These are phyloP conservation scores for Shiraia sp. DNA, from an alignment of 2,329 filamentous ascomycete species.

Conservation along the genomic window DNA sequence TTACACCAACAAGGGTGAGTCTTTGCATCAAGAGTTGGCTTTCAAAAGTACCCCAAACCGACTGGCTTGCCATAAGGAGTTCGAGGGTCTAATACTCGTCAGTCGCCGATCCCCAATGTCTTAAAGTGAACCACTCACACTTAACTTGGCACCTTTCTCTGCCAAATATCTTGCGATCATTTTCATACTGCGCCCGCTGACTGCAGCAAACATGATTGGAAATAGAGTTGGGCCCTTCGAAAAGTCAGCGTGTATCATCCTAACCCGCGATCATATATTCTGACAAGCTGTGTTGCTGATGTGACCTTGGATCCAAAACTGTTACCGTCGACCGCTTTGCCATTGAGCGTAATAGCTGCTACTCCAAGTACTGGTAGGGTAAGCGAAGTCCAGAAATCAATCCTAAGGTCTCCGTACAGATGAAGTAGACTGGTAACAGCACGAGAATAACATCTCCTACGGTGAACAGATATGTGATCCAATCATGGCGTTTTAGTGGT, in stretches of 20 bases:
- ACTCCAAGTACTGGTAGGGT: conserved; percentile 29
- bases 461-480: conserved; percentile 22
- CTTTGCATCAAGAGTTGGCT: conserved; percentile 37
- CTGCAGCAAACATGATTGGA: conserved; percentile 43
- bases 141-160: conserved; percentile 36
- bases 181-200: conserved; percentile 40
- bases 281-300: conserved; percentile 29
- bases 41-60: conserved; percentile 43
- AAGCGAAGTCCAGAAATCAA: too few relatives aligned
- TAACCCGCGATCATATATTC: not conserved
- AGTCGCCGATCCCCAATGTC: too few relatives aligned
- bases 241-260: too few relatives aligned
- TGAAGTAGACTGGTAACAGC: conserved; percentile 38
- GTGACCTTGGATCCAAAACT: conserved; percentile 32
- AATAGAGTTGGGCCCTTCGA: conserved; percentile 44
- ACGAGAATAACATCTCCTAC: conserved; percentile 35
- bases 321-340: conserved; percentile 24
- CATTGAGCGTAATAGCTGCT: conserved; percentile 27
- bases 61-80: conserved; percentile 42
- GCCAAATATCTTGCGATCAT: conserved; percentile 41
- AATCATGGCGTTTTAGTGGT: conserved; percentile 26
- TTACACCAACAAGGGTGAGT: conserved; percentile 35
- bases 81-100: conserved; percentile 31
- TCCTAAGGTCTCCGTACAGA: conserved; percentile 24
- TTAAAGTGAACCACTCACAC: conserved; percentile 19